phyloP scores from a whole-genome alignment of 345 rosid genomes.

The Populus davidiana region DNA sequence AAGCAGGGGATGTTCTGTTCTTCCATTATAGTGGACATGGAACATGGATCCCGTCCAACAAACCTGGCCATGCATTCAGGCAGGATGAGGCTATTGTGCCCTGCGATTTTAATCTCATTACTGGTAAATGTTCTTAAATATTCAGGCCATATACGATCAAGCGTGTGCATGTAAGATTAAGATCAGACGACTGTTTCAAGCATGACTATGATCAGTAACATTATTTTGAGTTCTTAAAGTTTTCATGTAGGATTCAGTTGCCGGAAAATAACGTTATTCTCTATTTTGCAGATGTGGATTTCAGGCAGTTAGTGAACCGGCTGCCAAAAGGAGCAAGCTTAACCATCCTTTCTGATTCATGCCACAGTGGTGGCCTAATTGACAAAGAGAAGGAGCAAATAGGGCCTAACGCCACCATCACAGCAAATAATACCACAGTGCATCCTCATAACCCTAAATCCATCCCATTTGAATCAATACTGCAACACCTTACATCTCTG shows the following conservation, averaged over 20 bases:
- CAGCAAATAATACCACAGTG: background rate
- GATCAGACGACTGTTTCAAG: background rate
- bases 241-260: background rate
- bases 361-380: slow-evolving; percentile 88
- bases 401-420: slow-evolving; percentile 32
- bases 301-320: slow-evolving; percentile 65
- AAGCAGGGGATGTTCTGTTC: slow-evolving; percentile 54
- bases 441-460: slow-evolving; percentile 13
- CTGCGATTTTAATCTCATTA: slow-evolving; percentile 80
- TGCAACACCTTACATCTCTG: slow-evolving; percentile 51
- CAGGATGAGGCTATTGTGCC: slow-evolving; percentile 77
- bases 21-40: slow-evolving; percentile 89
- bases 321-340: slow-evolving; percentile 65
- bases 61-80: slow-evolving; percentile 37
- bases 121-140: slow-evolving; percentile 25
- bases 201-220: background rate
- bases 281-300: slow-evolving; percentile 46
- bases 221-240: background rate
- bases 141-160: background rate
- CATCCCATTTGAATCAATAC: slow-evolving; percentile 46
- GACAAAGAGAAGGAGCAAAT: slow-evolving; percentile 83
- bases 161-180: background rate
- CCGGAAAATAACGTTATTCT: background rate
- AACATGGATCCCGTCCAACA: slow-evolving; percentile 56
- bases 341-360: slow-evolving; percentile 84